Evolutionary conservation across 805 yeast species (phyloP), one percentile per base, ranked within the genome.

Genomic region (Candida dajiaensis): DNA sequence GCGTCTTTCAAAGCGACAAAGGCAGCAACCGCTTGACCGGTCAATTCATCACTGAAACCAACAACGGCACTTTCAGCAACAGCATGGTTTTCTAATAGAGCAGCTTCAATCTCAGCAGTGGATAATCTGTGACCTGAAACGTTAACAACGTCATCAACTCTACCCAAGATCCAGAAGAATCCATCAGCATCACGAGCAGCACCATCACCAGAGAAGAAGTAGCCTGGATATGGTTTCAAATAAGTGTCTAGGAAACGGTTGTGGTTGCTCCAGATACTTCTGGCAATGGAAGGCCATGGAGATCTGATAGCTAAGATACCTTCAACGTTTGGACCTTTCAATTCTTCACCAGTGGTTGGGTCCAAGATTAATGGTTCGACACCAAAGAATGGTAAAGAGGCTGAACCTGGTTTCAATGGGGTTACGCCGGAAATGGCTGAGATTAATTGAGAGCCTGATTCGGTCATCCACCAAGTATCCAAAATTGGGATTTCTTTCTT

Each of bases 391-490:
- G 95, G 95, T 62, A 84, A 76, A 6, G 92, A 81, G 3, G 94
- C 94, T 39, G 89, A 80, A 48, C 95, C 95, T 13, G 95, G 90
- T 65, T 86, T 86, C 63, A 83, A 82, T 57, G 92, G 89, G 21
- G 87, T 80, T 37, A 83, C 76, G 56, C 82, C 83, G 42, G 94
- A 89, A 49, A 86, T 64, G 49, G 92, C 89, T 37, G 89, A 77
- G 50, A 86, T 78, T 62, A 86, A 70, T 62, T 85, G 94, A 41
- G 90, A 80, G 40, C 94, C 94, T 15, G 88, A 79, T 67, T 86
- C 95, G 4, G 95, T 86, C 72, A 85, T 90, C 95, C 95, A 86
- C 73, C 85, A 85, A 33, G 95, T 86, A 67, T 86, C 95, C 59
- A 83, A 73, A 51, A 86, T 48, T 78, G 63, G 85, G 83, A 58